Evolutionary conservation across 163 green algal genomes (phyloP), one percentile per base, ranked within the genome.

Genomic region (Volvox carteri): DNA sequence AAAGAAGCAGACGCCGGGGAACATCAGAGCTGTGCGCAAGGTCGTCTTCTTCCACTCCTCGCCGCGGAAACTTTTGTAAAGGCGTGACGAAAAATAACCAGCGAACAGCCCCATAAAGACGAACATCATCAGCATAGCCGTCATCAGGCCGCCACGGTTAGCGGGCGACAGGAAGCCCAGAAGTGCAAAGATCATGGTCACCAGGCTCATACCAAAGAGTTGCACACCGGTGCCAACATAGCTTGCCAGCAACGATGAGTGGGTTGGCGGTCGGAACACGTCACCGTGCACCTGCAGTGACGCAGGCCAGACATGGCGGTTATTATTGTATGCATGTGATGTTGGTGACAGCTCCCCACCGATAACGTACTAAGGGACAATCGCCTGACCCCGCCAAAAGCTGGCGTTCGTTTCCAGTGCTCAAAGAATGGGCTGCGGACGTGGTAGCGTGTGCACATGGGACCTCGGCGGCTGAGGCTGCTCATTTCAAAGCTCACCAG

Each of bases 101-200:
- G 93, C 97, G 81, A 98, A 96, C n/a, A 98, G 58, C 58, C 97
- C 98, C 97, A 99, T 99, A 93, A 99, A 98, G n/a, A 98, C 97
- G 93, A 98, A 99, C 83, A 99, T 95, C 79, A 93, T 90, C 30
- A 94, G 80, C 85, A 92, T 97, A 78, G 97, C 97, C 0, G 97
- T 99, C 94, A 98, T 99, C 9, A 99, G 95, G 41, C 97, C 97
- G 46, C 97, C 98, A 58, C 98, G 95, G 93, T 99, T 99, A 85
- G 97, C 96, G 1, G 98, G 98, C 4, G 96, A 99, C 76, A 99
- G 93, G 94, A 99, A 99, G 58, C 98, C 98, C 67, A 99, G 95
- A 75, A 98, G 87, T 0, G 98, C 98, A 93, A 99, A 99, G 30
- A 98, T 92, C 93, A 99, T 98, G 37, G 97, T 99, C 11, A 99